These are phyloP conservation scores for Phytopythium cucurbitacearum DNA, from an alignment of 352 stramenopile genomes.

Conservation along the genomic window DNA sequence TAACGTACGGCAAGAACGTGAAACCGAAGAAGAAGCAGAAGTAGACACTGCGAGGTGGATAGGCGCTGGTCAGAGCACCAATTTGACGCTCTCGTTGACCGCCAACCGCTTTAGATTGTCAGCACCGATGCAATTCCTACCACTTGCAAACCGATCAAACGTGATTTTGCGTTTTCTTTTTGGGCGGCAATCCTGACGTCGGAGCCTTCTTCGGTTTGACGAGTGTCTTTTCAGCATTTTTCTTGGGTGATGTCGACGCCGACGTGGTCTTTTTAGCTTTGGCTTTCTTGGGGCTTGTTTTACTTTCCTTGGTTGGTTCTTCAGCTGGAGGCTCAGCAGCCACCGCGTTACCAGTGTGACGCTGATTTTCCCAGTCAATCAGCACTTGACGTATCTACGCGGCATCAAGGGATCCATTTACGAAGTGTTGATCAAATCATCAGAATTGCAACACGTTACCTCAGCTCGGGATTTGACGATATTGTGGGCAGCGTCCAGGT, in stretches of 20 bases:
- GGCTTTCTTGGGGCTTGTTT: conserved; percentile 17
- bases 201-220: background rate
- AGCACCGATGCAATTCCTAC: no score
- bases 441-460: conserved; percentile 13
- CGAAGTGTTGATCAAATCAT: background rate
- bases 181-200: background rate
- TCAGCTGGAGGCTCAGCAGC: background rate
- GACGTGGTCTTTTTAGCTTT: conserved; percentile 15
- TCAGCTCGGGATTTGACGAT: conserved; percentile 73
- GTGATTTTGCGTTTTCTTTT: background rate
- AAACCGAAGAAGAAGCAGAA: conserved; percentile 77
- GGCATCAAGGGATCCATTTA: background rate
- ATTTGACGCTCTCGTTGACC: no score
- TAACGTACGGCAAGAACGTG: conserved; percentile 74
- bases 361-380: conserved; percentile 61
- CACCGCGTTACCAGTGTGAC: conserved; percentile 11
- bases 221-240: background rate
- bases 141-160: no score
- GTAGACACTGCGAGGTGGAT: conserved; percentile 1
- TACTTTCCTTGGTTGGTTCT: conserved; percentile 11
- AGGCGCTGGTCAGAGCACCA: background rate
- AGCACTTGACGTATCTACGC: conserved; percentile 59
- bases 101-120: no score
- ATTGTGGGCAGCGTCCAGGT: conserved; percentile 80
- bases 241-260: background rate